Evolutionary conservation across 768 basidiomycete species (phyloP).

Genomic region (Fistulinella prunicolor): DNA sequence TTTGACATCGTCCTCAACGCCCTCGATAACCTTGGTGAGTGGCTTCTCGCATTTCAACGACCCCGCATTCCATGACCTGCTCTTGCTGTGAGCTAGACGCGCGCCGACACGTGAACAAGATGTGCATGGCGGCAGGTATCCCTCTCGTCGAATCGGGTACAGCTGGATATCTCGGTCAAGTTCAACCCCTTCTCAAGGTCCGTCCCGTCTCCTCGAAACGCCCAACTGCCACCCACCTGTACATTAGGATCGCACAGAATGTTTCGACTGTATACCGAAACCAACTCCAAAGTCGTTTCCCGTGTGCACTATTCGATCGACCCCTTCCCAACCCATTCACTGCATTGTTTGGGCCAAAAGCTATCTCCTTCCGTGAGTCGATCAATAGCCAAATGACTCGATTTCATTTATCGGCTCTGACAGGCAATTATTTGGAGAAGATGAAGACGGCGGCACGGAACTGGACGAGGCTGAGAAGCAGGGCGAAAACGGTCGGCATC

Average conservation of each 20-base stretch:
- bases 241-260: constrained; percentile 84
- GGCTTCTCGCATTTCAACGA: background rate
- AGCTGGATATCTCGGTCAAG: constrained; percentile 95
- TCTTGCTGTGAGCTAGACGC: constrained; percentile 61
- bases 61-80: background rate
- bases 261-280: constrained; percentile 95
- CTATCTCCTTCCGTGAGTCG: constrained; percentile 83
- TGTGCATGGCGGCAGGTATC: constrained; percentile 91
- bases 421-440: constrained; percentile 94
- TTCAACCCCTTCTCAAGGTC: constrained; percentile 90
- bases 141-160: constrained; percentile 96
- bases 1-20: constrained; percentile 96
- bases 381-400: no score
- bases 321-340: constrained; percentile 95
- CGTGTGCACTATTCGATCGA: constrained; percentile 96
- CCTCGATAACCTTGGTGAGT: constrained; percentile 88
- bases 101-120: constrained; percentile 91
- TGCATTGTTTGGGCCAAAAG: constrained; percentile 99
- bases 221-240: constrained; percentile 2
- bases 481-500: constrained; percentile 79
- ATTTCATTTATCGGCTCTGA: background rate
- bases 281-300: constrained; percentile 93
- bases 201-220: constrained; percentile 5
- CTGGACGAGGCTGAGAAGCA: constrained; percentile 89
- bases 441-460: constrained; percentile 77